Percentiles rank a stretch among this genome's conserved stretches.
phyloP scores from a whole-genome alignment of 805 yeast genomes.

The Candida anglica region DNA sequence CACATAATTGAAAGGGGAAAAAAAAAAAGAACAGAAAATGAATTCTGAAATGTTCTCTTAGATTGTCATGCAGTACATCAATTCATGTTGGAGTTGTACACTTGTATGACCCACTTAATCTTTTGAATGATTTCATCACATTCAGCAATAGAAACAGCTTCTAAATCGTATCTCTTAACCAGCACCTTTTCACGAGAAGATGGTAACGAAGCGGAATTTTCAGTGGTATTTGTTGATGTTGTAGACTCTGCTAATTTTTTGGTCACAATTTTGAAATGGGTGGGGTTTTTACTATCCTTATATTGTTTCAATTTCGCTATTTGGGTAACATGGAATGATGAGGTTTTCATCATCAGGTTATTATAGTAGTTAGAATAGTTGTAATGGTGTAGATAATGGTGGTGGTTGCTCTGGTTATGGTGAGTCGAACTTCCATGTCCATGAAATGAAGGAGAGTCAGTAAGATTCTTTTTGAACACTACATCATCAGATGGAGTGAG shows the following conservation, averaged over 20 bases:
- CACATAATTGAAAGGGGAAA: neutral
- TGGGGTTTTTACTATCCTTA: conserved; percentile 55
- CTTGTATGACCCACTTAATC: conserved; percentile 53
- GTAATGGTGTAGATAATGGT: conserved; percentile 35
- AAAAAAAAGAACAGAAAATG: neutral
- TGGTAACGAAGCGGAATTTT: no score
- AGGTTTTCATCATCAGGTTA: conserved; percentile 76
- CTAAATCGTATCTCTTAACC: conserved; percentile 82
- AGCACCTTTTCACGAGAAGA: conserved; percentile 51
- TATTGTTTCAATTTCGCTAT: conserved; percentile 63
- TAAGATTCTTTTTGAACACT: conserved; percentile 31
- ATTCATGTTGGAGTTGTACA: conserved; percentile 27
- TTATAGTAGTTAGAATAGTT: conserved; percentile 42
- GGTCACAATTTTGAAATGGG: conserved; percentile 77
- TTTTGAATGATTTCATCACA: conserved; percentile 76
- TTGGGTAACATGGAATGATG: conserved; percentile 72
- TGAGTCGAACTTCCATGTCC: conserved; percentile 6
- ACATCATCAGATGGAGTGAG: conserved; percentile 81
- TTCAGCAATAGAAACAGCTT: conserved; percentile 58
- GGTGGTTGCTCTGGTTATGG: conserved; percentile 24
- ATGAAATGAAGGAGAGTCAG: conserved; percentile 13
- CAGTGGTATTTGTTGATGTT: conserved; percentile 12
- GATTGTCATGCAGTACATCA: neutral
- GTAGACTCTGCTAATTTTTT: conserved; percentile 23
- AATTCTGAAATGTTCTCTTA: neutral